These are phyloP conservation scores for Lophium mytilinum DNA, from an alignment of 495 filamentous ascomycete species.

Conservation along the genomic window DNA sequence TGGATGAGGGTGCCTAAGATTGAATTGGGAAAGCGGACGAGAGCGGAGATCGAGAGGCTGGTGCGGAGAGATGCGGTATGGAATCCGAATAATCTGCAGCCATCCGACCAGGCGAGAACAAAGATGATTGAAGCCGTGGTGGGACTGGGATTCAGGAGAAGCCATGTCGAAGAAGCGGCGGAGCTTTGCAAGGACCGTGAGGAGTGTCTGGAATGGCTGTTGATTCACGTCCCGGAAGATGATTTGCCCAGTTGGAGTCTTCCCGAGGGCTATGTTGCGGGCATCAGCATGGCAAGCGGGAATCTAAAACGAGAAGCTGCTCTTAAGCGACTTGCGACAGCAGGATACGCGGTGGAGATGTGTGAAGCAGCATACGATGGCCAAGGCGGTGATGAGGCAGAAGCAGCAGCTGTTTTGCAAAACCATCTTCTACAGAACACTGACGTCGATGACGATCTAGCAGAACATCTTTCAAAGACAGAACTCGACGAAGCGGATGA, in stretches of 20 bases:
- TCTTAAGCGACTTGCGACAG: constrained; percentile 70
- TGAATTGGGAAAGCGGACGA: constrained; percentile 75
- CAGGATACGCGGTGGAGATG: constrained; percentile 77
- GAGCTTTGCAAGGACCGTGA: constrained; percentile 85
- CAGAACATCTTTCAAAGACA: constrained; percentile 5
- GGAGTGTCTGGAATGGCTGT: constrained; percentile 84
- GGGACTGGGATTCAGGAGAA: constrained; percentile 70
- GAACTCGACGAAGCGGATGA: not conserved
- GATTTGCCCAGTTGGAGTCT: constrained; percentile 84
- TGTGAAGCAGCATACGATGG: constrained; percentile 66
- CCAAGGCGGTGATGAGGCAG: constrained; percentile 61
- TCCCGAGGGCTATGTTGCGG: constrained; percentile 81
- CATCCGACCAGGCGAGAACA: constrained; percentile 48
- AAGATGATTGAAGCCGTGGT: constrained; percentile 66
- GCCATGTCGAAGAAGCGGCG: constrained; percentile 82
- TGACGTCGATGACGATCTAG: constrained; percentile 17
- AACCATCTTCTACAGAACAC: constrained; percentile 46
- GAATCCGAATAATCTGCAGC: constrained; percentile 68
- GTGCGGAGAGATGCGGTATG: constrained; percentile 70
- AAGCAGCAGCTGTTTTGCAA: constrained; percentile 72
- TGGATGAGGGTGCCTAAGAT: constrained; percentile 85
- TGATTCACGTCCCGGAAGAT: constrained; percentile 95
- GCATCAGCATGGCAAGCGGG: constrained; percentile 70
- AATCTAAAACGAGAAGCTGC: constrained; percentile 71
- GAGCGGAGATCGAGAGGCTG: constrained; percentile 68